Percentiles rank a stretch among this genome's conserved stretches.
These are phyloP conservation scores for Aechmea fasciata DNA, from an alignment of 176 grass and related monocot genomes.

Conservation along the genomic window DNA sequence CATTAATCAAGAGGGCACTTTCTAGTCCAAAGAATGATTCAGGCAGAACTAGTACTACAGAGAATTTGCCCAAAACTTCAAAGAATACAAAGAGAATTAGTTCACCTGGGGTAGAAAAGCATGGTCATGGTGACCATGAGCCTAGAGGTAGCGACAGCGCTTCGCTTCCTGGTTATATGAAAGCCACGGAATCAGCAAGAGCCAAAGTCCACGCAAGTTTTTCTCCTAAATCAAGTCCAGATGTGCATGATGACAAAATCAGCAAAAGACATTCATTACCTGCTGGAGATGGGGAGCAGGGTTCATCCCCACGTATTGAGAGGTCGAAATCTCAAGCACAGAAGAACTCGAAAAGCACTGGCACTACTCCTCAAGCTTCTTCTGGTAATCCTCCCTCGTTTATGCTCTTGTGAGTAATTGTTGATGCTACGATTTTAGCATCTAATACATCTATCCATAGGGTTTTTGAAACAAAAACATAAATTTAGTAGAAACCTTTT, in stretches of 20 bases:
- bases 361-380: not conserved
- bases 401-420: conserved; percentile 6
- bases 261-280: conserved; percentile 8
- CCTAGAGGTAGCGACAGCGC: not conserved
- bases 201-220: not conserved
- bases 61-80: not conserved
- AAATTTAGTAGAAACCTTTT: too few species aligned
- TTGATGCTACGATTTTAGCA: not conserved
- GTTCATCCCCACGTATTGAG: not conserved
- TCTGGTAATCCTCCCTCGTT: not conserved
- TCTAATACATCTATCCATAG: not conserved
- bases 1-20: conserved; percentile 8
- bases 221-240: not conserved
- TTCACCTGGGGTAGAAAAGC: conserved; percentile 3
- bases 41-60: conserved; percentile 4
- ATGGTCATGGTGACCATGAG: conserved; percentile 6
- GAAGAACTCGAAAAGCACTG: not conserved
- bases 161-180: conserved; percentile 8
- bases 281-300: not conserved
- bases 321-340: conserved; percentile 1
- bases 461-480: too few species aligned
- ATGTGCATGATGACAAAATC: not conserved
- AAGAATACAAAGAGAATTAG: conserved; percentile 10
- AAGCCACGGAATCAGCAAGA: conserved; percentile 6
- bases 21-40: conserved; percentile 15